These are phyloP conservation scores for Chenopodium album DNA, from an alignment of 148 eudicot genomes.

Conservation along the genomic window DNA sequence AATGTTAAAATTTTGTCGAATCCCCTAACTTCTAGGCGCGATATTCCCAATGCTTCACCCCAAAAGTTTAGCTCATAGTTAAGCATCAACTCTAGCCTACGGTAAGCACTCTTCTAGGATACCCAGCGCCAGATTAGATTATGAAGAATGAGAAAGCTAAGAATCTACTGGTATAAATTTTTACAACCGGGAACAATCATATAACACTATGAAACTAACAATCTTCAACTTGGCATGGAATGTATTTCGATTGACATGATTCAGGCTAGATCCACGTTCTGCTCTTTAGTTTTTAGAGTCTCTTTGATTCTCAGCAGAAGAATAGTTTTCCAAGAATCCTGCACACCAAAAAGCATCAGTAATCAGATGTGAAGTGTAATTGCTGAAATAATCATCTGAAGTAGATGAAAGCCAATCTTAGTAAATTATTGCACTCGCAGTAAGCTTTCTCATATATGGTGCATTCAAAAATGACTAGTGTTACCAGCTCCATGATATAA, in stretches of 20 bases:
- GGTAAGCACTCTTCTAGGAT: no score
- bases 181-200: background rate
- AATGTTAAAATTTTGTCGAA: no score
- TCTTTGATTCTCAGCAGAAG: constrained; percentile 54
- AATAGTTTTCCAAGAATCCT: constrained; percentile 55
- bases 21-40: no score
- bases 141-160: background rate
- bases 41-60: no score
- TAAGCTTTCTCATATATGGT: background rate
- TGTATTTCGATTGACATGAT: background rate
- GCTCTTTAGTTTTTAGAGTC: constrained; percentile 35
- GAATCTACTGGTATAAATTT: no score
- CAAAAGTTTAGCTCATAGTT: no score
- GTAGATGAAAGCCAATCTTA: background rate
- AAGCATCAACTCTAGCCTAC: no score
- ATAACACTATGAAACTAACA: background rate
- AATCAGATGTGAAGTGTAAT: background rate
- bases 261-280: background rate
- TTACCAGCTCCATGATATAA: background rate
- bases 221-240: background rate
- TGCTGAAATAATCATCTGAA: background rate
- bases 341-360: background rate
- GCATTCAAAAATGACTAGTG: no score
- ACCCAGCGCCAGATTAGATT: no score
- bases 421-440: background rate